These are phyloP conservation scores for Clarkia xantiana DNA, from an alignment of 345 rosid genomes.

Conservation along the genomic window DNA sequence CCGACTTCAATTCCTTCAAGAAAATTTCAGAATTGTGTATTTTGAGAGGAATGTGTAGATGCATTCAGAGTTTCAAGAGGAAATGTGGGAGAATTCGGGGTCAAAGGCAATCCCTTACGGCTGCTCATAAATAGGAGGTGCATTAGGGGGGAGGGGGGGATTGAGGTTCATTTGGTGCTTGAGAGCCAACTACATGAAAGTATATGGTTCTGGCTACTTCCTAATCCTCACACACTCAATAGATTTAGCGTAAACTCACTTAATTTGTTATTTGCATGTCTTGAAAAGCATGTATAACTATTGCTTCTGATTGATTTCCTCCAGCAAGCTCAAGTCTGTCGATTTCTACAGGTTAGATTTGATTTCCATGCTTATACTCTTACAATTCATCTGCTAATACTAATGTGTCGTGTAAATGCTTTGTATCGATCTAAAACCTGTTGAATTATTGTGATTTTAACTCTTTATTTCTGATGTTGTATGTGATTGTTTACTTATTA, in stretches of 20 bases:
- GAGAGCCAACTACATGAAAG: too few species aligned
- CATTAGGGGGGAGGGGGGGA: constrained; percentile 70
- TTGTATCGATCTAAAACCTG: too few species aligned
- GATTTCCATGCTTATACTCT: constrained; percentile 6
- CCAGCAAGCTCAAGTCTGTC: constrained; percentile 53
- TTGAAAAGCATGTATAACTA: too few species aligned
- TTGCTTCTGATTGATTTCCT: too few species aligned
- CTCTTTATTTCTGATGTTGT: too few species aligned
- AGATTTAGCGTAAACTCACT: too few species aligned
- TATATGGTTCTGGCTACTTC: too few species aligned
- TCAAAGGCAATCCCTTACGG: constrained; percentile 45
- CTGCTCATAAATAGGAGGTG: constrained; percentile 62
- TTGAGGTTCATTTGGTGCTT: too few species aligned
- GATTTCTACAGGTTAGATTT: constrained; percentile 57
- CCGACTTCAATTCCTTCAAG: constrained; percentile 44
- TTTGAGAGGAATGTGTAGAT: constrained; percentile 69
- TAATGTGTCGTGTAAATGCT: not conserved
- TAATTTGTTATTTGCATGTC: too few species aligned
- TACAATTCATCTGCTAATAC: not conserved
- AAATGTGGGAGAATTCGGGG: constrained; percentile 36
- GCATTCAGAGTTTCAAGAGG: constrained; percentile 57
- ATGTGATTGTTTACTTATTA: too few species aligned
- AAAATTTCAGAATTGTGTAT: constrained; percentile 44
- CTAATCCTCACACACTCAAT: too few species aligned
- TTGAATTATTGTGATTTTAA: not conserved